A percentile compares a stretch with the other conserved stretches of the same genome.
phyloP scores from a whole-genome alignment of 1,284 basidiomycete genomes.

The Apiotrichum porosum region DNA sequence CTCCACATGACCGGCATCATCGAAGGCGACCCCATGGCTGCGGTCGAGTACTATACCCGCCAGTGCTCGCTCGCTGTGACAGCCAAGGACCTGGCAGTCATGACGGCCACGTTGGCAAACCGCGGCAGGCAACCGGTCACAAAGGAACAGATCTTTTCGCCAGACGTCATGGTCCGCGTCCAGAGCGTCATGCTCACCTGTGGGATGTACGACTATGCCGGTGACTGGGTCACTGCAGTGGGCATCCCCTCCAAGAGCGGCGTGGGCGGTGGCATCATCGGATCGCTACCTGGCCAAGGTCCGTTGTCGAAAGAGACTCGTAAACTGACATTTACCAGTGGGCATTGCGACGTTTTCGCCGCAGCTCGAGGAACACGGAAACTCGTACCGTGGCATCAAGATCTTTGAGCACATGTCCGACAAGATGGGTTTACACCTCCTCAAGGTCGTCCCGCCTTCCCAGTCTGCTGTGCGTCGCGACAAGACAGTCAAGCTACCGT shows the following conservation, averaged over 20 bases:
- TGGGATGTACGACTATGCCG: not conserved
- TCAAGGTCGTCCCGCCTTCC: not conserved
- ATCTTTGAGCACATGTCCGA: not conserved
- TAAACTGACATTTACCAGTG: no score
- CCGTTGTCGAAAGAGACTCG: no score
- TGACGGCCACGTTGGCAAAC: conserved; percentile 2
- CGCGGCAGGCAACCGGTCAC: conserved; percentile 3
- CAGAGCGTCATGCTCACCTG: conserved; percentile 1
- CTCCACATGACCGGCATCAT: not conserved
- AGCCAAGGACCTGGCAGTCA: not conserved
- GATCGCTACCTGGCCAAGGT: not conserved
- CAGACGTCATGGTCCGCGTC: not conserved
- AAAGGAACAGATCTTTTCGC: not conserved
- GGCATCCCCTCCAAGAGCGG: conserved; percentile 1
- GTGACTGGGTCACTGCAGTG: not conserved
- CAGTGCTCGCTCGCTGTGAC: conserved; percentile 2
- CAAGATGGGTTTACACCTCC: not conserved
- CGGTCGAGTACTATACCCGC: conserved; percentile 1
- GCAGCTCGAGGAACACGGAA: not conserved
- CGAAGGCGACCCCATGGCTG: not conserved
- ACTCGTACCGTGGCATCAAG: not conserved
- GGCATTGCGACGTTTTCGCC: conserved; percentile 4
- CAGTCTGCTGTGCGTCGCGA: not conserved
- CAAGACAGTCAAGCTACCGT: not conserved
- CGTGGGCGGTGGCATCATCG: not conserved